These are phyloP conservation scores for Boletus coccyginus DNA, from an alignment of 768 basidiomycete species.

Conservation along the genomic window DNA sequence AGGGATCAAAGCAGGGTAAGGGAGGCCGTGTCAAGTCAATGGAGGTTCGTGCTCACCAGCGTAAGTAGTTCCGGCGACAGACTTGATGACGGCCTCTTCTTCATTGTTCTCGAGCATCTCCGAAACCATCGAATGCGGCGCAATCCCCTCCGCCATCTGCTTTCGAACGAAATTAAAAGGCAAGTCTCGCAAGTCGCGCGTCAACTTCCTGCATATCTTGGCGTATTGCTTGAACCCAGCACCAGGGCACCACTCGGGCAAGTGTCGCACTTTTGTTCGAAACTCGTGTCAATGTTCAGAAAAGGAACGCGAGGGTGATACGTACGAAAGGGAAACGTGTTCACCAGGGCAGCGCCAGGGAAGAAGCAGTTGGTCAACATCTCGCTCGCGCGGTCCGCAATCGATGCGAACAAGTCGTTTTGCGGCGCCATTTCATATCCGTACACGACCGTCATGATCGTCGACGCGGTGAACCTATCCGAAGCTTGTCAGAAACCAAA, in stretches of 20 bases:
- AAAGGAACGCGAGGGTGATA: neutral
- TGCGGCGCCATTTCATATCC: slow-evolving; percentile 33
- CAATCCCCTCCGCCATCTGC: slow-evolving; percentile 17
- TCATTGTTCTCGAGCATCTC: slow-evolving; percentile 24
- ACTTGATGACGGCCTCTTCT: slow-evolving; percentile 28
- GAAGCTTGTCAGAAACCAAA: neutral
- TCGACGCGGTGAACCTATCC: slow-evolving; percentile 27
- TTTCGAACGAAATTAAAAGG: slow-evolving; percentile 19
- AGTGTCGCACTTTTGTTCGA: slow-evolving; percentile 15
- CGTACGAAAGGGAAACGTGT: slow-evolving; percentile 30
- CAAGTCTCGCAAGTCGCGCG: slow-evolving; percentile 16
- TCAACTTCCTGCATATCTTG: slow-evolving; percentile 13
- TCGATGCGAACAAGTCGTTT: slow-evolving; percentile 31
- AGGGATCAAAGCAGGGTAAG: neutral
- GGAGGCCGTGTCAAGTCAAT: neutral
- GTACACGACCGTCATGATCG: slow-evolving; percentile 34
- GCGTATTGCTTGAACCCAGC: slow-evolving; percentile 27
- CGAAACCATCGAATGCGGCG: slow-evolving; percentile 19
- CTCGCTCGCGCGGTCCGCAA: slow-evolving; percentile 31
- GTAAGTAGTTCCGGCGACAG: slow-evolving; percentile 31
- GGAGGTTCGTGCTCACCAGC: slow-evolving; percentile 20
- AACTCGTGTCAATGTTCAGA: neutral
- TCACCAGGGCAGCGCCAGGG: slow-evolving; percentile 32
- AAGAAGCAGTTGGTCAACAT: slow-evolving; percentile 27
- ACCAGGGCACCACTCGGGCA: slow-evolving; percentile 33